These are phyloP conservation scores for Coemansia sp. DNA, from an alignment of 192 early-diverging fungal species.

Conservation along the genomic window DNA sequence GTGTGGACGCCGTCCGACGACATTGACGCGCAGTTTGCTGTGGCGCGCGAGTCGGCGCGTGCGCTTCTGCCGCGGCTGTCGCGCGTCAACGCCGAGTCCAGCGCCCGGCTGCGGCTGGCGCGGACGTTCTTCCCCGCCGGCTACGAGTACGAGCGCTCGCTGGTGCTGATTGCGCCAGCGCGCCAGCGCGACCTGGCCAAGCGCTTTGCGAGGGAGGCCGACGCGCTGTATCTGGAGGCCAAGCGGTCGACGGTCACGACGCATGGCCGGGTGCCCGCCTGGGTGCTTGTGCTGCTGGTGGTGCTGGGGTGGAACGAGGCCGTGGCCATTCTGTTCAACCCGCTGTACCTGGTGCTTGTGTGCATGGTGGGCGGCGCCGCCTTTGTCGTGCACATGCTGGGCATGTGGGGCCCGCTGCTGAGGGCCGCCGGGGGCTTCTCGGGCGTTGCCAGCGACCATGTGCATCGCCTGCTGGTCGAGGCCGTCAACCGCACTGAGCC, in stretches of 20 bases:
- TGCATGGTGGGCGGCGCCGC: slow-evolving; percentile 62
- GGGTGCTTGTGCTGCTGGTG: slow-evolving; percentile 80
- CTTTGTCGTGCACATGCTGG: slow-evolving; percentile 68
- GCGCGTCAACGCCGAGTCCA: slow-evolving; percentile 62
- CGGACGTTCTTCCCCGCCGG: slow-evolving; percentile 46
- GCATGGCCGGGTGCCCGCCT: slow-evolving; percentile 83
- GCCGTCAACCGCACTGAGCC: slow-evolving; percentile 59
- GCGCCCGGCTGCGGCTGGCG: neutral
- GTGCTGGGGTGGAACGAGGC: slow-evolving; percentile 98
- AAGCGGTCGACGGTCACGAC: slow-evolving; percentile 92
- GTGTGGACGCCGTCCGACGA: slow-evolving; percentile 97
- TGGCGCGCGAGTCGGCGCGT: slow-evolving; percentile 70
- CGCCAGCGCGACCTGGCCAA: slow-evolving; percentile 73
- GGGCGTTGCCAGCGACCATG: slow-evolving; percentile 54
- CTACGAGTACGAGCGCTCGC: slow-evolving; percentile 66
- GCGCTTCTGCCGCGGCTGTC: slow-evolving; percentile 71
- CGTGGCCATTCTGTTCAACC: slow-evolving; percentile 80
- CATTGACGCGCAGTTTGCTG: slow-evolving; percentile 85
- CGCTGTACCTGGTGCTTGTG: slow-evolving; percentile 77
- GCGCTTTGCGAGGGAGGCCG: slow-evolving; percentile 87
- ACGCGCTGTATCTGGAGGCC: slow-evolving; percentile 92
- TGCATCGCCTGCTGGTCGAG: slow-evolving; percentile 55
- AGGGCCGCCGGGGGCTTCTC: slow-evolving; percentile 45
- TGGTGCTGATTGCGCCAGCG: slow-evolving; percentile 65
- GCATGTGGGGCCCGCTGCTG: slow-evolving; percentile 70